phyloP scores from a whole-genome alignment of 225 moss, liverwort and hornwort species.

The Straminergon stramineum region DNA sequence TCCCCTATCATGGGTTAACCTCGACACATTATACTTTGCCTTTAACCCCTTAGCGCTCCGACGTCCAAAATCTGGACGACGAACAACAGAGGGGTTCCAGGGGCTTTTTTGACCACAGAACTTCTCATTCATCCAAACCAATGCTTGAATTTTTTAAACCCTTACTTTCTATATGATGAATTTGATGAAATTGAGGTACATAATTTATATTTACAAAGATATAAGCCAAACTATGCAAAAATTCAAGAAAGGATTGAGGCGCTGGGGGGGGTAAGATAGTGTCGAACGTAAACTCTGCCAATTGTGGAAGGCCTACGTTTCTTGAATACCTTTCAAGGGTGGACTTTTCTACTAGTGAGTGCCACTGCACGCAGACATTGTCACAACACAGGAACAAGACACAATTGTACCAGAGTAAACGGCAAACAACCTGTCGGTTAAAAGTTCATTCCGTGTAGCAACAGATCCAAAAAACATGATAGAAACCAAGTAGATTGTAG shows the following conservation, averaged over 20 bases:
- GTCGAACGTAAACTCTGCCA: neutral
- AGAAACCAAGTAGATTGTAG: constrained; percentile 71
- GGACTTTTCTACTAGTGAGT: neutral
- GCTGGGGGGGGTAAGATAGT: neutral
- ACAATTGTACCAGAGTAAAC: neutral
- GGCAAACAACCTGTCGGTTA: constrained; percentile 66
- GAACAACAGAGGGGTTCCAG: neutral
- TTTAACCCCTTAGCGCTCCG: neutral
- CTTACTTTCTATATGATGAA: neutral
- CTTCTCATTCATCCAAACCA: neutral
- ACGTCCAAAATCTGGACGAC: neutral
- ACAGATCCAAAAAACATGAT: constrained; percentile 89
- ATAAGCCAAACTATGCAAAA: neutral
- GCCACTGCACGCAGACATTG: neutral
- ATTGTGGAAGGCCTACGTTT: neutral
- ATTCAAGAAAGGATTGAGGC: neutral
- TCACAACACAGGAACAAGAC: neutral
- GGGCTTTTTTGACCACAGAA: neutral
- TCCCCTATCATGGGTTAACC: no score
- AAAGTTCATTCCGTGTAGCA: constrained; percentile 73
- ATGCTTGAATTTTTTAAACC: neutral
- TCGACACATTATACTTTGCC: neutral
- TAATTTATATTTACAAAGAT: neutral
- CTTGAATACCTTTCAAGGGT: neutral
- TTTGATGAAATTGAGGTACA: neutral